Evolutionary conservation across 2,329 filamentous ascomycete genomes (phyloP).

Genomic region (Cordyceps fumosorosea): DNA sequence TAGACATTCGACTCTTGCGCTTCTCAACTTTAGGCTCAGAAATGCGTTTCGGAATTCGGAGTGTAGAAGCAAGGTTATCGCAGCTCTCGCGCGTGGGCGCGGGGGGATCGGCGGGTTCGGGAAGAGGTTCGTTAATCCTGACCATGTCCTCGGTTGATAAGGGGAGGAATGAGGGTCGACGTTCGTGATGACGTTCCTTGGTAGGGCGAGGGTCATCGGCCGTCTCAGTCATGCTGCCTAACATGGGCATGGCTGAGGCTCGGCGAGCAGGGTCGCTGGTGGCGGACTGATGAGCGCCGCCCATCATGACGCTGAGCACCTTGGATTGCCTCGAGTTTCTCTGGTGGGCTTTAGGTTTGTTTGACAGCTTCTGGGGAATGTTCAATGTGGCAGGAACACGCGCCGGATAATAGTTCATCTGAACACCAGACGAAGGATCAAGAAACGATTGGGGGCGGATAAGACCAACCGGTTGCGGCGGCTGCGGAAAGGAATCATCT

Average conservation of each 20-base stretch:
- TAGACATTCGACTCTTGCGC: constrained; percentile 27
- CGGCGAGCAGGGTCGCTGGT: constrained; percentile 14
- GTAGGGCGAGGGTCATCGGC: constrained; percentile 31
- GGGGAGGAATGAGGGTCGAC: constrained; percentile 11
- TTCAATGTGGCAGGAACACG: constrained; percentile 92
- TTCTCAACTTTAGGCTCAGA: constrained; percentile 26
- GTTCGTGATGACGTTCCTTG: constrained; percentile 32
- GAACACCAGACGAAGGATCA: constrained; percentile 59
- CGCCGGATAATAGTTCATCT: constrained; percentile 93
- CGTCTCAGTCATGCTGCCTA: constrained; percentile 14
- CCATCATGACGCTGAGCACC: constrained; percentile 55
- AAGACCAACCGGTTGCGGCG: constrained; percentile 20
- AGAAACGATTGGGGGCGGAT: constrained; percentile 51
- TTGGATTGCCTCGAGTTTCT: constrained; percentile 69
- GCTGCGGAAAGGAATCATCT: neutral
- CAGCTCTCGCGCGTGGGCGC: constrained; percentile 6
- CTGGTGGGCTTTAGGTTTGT: constrained; percentile 55
- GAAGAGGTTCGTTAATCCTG: neutral
- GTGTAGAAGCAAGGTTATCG: constrained; percentile 16
- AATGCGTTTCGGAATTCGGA: constrained; percentile 29
- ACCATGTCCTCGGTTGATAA: constrained; percentile 10
- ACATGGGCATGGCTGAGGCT: constrained; percentile 19
- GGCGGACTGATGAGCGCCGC: constrained; percentile 16
- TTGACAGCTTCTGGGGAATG: constrained; percentile 79
- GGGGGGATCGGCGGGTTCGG: neutral